A percentile compares a stretch with the other conserved stretches of the same genome.
phyloP scores from a whole-genome alignment of 768 basidiomycete genomes.

The Scleroderma citrinum region DNA sequence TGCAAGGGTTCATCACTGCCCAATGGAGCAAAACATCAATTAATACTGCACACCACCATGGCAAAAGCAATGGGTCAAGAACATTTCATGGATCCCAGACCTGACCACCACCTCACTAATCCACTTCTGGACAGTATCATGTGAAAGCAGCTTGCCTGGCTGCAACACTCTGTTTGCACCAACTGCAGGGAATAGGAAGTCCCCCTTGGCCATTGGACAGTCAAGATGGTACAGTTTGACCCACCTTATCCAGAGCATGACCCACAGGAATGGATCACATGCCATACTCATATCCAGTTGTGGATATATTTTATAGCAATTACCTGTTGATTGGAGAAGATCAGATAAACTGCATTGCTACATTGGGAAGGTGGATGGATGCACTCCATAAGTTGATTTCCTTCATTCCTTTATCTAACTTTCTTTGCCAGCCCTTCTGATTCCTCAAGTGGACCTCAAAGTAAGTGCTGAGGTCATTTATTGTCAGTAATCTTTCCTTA shows the following conservation, averaged over 20 bases:
- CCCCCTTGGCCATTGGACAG: constrained; percentile 6
- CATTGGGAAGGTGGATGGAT: background rate
- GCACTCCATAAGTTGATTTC: constrained; percentile 12
- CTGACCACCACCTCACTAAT: constrained; percentile 12
- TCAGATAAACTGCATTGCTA: background rate
- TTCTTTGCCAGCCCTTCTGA: constrained; percentile 21
- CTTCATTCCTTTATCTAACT: constrained; percentile 19
- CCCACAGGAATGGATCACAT: background rate
- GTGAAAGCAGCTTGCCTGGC: constrained; percentile 16
- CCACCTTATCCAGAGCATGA: constrained; percentile 3
- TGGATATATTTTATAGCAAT: constrained; percentile 1
- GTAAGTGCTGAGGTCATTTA: constrained; percentile 8
- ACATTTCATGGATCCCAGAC: constrained; percentile 6
- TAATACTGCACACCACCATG: constrained; percentile 24
- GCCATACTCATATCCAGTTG: background rate
- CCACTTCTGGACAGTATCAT: constrained; percentile 17
- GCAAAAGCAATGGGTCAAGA: constrained; percentile 23
- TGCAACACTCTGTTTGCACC: constrained; percentile 17
- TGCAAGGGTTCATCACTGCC: constrained; percentile 30
- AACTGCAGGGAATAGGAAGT: constrained; percentile 21
- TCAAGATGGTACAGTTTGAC: background rate
- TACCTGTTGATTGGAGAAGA: background rate
- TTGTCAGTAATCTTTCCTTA: background rate
- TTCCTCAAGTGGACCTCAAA: constrained; percentile 19
- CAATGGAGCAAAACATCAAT: constrained; percentile 28